Conservation (phyloP, 345 rosid species). For the Cardamine chenopodiifolia region DNA sequence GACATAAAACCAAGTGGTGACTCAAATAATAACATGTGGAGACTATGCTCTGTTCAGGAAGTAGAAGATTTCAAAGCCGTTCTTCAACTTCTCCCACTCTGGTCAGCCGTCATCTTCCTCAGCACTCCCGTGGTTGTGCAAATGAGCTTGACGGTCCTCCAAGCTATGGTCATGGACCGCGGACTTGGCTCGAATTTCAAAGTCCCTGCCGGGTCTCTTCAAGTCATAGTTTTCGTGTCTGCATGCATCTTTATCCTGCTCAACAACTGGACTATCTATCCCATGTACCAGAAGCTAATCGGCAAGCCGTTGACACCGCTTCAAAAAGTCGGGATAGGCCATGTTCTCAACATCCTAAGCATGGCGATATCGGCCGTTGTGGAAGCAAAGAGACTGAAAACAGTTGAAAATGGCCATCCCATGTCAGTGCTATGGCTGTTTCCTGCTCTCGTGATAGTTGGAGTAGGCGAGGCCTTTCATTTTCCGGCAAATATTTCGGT, state of each 20-base stretch:
- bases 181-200: background rate
- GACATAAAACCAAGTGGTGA: conserved; percentile 40
- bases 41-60: conserved; percentile 46
- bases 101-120: background rate
- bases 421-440: conserved; percentile 58
- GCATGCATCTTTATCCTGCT: background rate
- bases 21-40: conserved; percentile 44
- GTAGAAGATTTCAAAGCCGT: conserved; percentile 11
- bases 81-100: background rate
- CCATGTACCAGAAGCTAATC: conserved; percentile 23
- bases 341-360: conserved; percentile 45
- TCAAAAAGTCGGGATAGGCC: conserved; percentile 54
- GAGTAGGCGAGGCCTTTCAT: conserved; percentile 57
- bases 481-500: conserved; percentile 49
- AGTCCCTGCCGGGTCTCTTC: background rate
- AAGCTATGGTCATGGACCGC: conserved; percentile 4
- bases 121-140: background rate
- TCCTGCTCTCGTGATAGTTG: conserved; percentile 48
- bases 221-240: background rate
- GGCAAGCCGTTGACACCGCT: conserved; percentile 25
- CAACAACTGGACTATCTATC: conserved; percentile 1
- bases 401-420: conserved; percentile 30
- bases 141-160: conserved; percentile 9
- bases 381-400: conserved; percentile 50
- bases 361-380: conserved; percentile 46